These are phyloP conservation scores for Ochetophila trinervis DNA, from an alignment of 306 rosid species.

Conservation along the genomic window DNA sequence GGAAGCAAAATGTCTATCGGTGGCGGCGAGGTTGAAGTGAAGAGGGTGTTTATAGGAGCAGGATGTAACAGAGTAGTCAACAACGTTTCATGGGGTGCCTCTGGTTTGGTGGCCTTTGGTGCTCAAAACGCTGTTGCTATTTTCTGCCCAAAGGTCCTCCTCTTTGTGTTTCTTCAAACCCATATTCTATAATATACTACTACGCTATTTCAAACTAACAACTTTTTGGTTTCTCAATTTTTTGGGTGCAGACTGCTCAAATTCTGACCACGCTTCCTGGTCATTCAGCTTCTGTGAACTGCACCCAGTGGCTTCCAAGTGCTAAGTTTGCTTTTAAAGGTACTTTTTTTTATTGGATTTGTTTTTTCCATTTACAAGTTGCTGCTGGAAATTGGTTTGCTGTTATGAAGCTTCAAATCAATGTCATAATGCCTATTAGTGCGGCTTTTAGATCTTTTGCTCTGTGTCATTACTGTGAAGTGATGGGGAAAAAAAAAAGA, in stretches of 20 bases:
- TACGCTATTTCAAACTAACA: background rate
- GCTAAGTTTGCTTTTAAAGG: slow-evolving; percentile 71
- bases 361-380: background rate
- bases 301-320: slow-evolving; percentile 93
- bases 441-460: background rate
- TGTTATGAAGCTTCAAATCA: background rate
- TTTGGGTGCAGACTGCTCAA: slow-evolving; percentile 65
- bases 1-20: slow-evolving; percentile 22
- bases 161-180: slow-evolving; percentile 2
- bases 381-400: background rate
- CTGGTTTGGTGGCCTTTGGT: slow-evolving; percentile 77
- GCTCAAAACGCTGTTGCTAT: slow-evolving; percentile 88
- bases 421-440: background rate
- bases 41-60: slow-evolving; percentile 73
- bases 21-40: slow-evolving; percentile 38
- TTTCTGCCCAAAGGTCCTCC: slow-evolving; percentile 70
- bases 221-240: background rate
- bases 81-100: slow-evolving; percentile 93
- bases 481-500: background rate
- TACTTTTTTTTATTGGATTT: slow-evolving; percentile 16
- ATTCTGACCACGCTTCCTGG: slow-evolving; percentile 89
- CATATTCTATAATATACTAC: background rate
- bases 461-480: background rate
- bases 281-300: slow-evolving; percentile 79
- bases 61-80: slow-evolving; percentile 90